Conservation (phyloP, 1,284 basidiomycete genomes). For the Heterobasidion occidentale region DNA sequence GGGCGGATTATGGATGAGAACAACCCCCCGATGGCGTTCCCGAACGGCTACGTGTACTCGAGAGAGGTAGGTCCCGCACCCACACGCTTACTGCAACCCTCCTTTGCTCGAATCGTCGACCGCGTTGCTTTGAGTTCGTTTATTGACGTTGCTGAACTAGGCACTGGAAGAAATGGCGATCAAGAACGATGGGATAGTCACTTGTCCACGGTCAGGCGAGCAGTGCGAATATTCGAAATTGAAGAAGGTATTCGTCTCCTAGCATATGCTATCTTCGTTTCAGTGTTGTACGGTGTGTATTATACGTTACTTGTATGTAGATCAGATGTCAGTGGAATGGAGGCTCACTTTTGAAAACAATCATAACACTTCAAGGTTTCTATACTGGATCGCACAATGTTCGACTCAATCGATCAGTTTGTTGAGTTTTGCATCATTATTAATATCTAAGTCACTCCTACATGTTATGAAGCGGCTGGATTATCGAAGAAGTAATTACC, state of each 20-base stretch:
- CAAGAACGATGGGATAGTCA: conserved; percentile 67
- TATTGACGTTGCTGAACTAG: conserved; percentile 28
- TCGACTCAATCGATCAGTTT: too few relatives aligned
- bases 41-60: conserved; percentile 91
- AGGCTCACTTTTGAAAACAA: too few relatives aligned
- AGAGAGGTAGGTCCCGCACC: conserved; percentile 53
- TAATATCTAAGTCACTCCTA: neutral
- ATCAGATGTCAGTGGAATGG: too few relatives aligned
- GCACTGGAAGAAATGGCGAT: conserved; percentile 80
- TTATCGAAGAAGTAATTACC: conserved; percentile 64
- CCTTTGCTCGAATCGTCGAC: neutral
- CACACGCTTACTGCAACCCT: neutral
- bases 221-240: conserved; percentile 60
- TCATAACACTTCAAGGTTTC: too few relatives aligned
- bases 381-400: too few relatives aligned
- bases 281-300: too few relatives aligned
- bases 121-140: neutral
- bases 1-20: conserved; percentile 94
- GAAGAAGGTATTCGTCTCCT: conserved; percentile 85
- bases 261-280: conserved; percentile 1
- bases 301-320: too few relatives aligned
- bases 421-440: too few relatives aligned
- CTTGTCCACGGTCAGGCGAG: conserved; percentile 72
- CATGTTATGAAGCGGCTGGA: conserved; percentile 18
- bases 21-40: conserved; percentile 88